Conservation (phyloP, 345 rosid genomes). For the Eucalyptus erythrocorys region DNA sequence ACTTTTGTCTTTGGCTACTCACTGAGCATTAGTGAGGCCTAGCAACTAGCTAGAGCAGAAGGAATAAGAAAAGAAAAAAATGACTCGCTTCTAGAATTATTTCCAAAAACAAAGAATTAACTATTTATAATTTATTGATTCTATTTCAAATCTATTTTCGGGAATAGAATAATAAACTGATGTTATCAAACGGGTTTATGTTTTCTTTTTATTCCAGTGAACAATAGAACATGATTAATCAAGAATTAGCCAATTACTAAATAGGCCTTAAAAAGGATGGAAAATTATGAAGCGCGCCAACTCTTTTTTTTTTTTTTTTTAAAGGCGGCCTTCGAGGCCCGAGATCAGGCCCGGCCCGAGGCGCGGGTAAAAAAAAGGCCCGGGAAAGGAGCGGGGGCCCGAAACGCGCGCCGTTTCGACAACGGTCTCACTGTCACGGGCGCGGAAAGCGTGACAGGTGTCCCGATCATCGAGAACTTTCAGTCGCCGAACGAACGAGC, state of each 20-base stretch:
- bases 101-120: too few species aligned
- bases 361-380: too few species aligned
- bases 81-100: too few species aligned
- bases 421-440: not conserved
- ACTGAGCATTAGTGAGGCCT: fast-evolving
- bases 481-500: not conserved
- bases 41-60: too few species aligned
- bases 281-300: too few species aligned
- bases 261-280: too few species aligned
- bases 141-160: fast-evolving
- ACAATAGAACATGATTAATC: too few species aligned
- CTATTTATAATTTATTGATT: too few species aligned
- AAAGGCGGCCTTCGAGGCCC: not conserved
- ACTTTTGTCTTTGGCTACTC: too few species aligned
- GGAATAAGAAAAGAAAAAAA: too few species aligned
- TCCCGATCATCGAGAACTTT: not conserved
- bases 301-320: too few species aligned
- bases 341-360: not conserved
- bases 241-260: too few species aligned
- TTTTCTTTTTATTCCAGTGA: fast-evolving
- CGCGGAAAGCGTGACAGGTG: not conserved
- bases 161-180: fast-evolving
- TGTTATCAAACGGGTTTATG: fast-evolving
- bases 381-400: not conserved
- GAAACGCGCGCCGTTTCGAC: not conserved